Evolutionary conservation across 371 early-diverging fungal genomes (phyloP).

Genomic region (Conidiobolus incongruus): DNA sequence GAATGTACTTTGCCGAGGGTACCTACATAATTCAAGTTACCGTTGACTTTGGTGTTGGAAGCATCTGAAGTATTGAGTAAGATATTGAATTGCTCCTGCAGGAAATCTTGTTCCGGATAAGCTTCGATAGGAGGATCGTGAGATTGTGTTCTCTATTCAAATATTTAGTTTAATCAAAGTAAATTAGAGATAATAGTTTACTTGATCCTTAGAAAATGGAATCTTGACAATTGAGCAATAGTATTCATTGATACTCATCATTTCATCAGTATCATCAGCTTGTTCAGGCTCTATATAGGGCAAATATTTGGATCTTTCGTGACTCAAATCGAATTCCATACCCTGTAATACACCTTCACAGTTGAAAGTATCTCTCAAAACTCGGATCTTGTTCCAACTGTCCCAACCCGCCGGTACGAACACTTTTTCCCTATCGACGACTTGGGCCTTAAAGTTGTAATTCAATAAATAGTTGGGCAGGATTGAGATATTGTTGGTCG

Average conservation of each 20-base stretch:
- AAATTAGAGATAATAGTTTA: background rate
- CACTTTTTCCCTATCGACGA: slow-evolving; percentile 70
- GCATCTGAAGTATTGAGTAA: background rate
- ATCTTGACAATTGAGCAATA: background rate
- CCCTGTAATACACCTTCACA: slow-evolving; percentile 25
- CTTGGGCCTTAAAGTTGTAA: slow-evolving; percentile 43
- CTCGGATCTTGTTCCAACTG: slow-evolving; percentile 59
- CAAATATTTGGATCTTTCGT: slow-evolving; percentile 3
- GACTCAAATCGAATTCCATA: slow-evolving; percentile 23
- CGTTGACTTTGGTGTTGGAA: background rate
- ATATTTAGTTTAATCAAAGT: background rate
- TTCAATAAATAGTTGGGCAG: slow-evolving; percentile 1
- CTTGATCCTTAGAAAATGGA: background rate
- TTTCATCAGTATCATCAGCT: background rate
- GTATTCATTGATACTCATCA: background rate
- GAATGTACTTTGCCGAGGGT: background rate
- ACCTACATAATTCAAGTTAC: background rate
- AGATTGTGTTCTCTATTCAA: background rate
- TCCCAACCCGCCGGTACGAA: slow-evolving; percentile 89
- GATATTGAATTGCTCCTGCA: background rate
- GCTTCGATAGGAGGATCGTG: background rate
- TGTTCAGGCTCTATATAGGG: background rate
- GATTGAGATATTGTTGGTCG: background rate
- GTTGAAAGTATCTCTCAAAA: slow-evolving; percentile 49
- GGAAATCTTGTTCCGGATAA: slow-evolving; percentile 3